Conservation (phyloP, 257 asterid species). For the Solanum paucissectum region DNA sequence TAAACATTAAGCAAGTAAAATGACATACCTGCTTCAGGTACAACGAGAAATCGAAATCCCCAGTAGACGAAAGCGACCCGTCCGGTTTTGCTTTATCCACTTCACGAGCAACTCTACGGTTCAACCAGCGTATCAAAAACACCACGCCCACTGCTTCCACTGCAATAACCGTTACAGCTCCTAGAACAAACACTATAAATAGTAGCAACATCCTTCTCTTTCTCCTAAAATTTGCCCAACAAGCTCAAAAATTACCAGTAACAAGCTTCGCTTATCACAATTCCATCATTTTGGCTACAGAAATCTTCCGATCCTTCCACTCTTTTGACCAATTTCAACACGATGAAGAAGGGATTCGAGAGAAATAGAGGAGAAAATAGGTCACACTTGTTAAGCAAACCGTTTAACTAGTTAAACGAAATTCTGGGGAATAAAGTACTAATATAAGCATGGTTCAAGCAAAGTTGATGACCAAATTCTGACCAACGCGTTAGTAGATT, state of each 20-base stretch:
- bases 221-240: not conserved
- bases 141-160: constrained; percentile 44
- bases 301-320: not conserved
- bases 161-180: constrained; percentile 52
- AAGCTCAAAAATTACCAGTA: not conserved
- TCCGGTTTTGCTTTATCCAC: constrained; percentile 16
- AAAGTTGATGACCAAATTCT: not conserved
- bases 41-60: constrained; percentile 31
- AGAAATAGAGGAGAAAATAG: not conserved
- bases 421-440: not conserved
- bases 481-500: not conserved
- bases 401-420: not conserved
- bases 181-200: constrained; percentile 39
- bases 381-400: not conserved
- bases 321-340: not conserved
- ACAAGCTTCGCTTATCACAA: not conserved
- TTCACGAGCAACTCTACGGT: constrained; percentile 25
- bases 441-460: not conserved
- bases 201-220: not conserved
- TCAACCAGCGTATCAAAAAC: constrained; percentile 46
- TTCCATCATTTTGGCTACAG: not conserved
- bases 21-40: constrained; percentile 47
- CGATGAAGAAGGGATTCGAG: not conserved
- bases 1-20: not conserved
- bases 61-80: constrained; percentile 5